Base-by-base conservation (phyloP, 768 basidiomycete genomes). In the Mycena polygramma region DNA sequence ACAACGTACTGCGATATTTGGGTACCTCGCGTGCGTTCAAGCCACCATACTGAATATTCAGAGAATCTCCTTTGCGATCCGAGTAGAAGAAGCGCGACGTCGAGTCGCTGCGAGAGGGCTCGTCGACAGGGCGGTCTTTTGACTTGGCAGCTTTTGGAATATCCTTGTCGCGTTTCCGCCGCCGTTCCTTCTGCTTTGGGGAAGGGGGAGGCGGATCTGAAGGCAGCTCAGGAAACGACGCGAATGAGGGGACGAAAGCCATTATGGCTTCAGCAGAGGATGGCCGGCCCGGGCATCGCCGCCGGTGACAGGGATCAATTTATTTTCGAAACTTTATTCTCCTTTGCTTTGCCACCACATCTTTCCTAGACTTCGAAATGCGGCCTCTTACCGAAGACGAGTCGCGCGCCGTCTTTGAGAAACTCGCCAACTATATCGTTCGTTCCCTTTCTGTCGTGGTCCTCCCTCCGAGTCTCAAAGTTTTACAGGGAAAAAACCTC, bases 401-500 rank as follows among this genome's bases (percentile, higher is more conserved):
- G 82, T 97, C 95, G 76, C 98, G 98, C 79, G 89, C 93, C 0
- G 94, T 99, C 17, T 99, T 99, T 76, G 92, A 94, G 48, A 99
- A 99, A 81, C 89, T 99, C 48, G 96, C 98, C 55, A 98, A 98
- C 82, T 99, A 98, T 81, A 94, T 99, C 77, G 95, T 96, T 63
- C 53, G 92, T 85, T 26, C 59, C 30, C 13, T 24, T 36, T 43
- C 46, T 39, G 41, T 63, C 15, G 37, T 39, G 20, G 36, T 15
- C 51, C 24, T 22, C 45, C 26, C 5, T 24, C 45, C 36, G 30
- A 30, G 30, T 30, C 35, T 58, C 39, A 48, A 19, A 26, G 49
- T n/a, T 24, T 58, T 60, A 22, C 77, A 97, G 95, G 98, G 98
- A 70, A 97, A 96, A 81, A 99, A 99, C 77, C 87, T 99, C 20